phyloP scores from a whole-genome alignment of 305 asterid genomes.

The Fraxinus greggii region DNA sequence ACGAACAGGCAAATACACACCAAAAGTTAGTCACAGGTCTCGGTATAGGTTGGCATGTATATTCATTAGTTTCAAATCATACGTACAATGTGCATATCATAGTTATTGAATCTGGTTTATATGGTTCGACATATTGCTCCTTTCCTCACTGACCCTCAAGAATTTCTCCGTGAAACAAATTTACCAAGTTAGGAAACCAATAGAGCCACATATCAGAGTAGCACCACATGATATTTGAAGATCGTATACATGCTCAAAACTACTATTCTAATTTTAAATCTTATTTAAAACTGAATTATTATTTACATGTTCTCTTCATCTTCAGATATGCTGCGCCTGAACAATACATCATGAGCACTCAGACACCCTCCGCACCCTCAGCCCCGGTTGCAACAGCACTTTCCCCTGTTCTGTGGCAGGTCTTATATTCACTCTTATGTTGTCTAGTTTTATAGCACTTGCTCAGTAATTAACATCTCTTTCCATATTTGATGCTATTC shows the following conservation, averaged over 20 bases:
- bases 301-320: neutral
- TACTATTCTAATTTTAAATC: neutral
- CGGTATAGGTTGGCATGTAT: neutral
- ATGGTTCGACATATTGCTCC: neutral
- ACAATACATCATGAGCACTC: slow-evolving; percentile 97
- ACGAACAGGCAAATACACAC: neutral
- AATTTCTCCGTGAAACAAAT: neutral
- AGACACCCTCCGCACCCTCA: slow-evolving; percentile 98
- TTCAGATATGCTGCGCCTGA: slow-evolving; percentile 94
- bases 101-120: neutral
- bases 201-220: neutral
- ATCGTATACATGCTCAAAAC: neutral
- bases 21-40: neutral
- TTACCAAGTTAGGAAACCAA: neutral
- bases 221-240: neutral
- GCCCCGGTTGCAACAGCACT: slow-evolving; percentile 94
- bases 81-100: neutral
- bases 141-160: neutral
- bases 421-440: slow-evolving; percentile 16
- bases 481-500: slow-evolving; percentile 12
- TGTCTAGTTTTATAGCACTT: neutral
- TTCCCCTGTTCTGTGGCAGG: slow-evolving; percentile 99
- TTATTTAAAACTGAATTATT: neutral
- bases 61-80: neutral
- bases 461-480: slow-evolving; percentile 2